These are phyloP conservation scores for Phaeosphaeriaceae sp. DNA, from an alignment of 2,329 filamentous ascomycete species.

Conservation along the genomic window DNA sequence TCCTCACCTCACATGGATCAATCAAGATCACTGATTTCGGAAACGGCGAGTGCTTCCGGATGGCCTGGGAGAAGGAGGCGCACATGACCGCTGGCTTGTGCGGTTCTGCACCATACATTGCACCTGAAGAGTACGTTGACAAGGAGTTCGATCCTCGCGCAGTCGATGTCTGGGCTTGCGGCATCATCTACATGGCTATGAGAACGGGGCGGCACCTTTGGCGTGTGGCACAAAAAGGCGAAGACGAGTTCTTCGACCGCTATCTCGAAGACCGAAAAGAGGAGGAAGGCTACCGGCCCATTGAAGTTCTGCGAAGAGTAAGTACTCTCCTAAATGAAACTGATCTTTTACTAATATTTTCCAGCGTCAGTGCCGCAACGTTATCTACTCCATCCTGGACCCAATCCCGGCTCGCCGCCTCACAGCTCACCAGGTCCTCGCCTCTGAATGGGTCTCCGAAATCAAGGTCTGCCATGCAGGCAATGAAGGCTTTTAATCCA, in stretches of 20 bases:
- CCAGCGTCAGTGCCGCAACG: slow-evolving; percentile 94
- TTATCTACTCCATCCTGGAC: slow-evolving; percentile 98
- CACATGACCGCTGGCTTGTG: slow-evolving; percentile 98
- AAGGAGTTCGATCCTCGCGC: slow-evolving; percentile 96
- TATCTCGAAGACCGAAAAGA: slow-evolving; percentile 93
- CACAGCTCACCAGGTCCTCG: slow-evolving; percentile 93
- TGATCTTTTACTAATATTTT: slow-evolving; percentile 20
- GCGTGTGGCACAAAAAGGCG: slow-evolving; percentile 95
- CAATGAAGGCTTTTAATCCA: slow-evolving; percentile 82
- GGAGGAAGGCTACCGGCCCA: slow-evolving; percentile 94
- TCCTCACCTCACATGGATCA: slow-evolving; percentile 88
- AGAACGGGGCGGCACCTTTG: slow-evolving; percentile 93
- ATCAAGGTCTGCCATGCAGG: slow-evolving; percentile 97
- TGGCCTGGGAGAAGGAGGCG: slow-evolving; percentile 98
- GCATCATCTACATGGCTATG: slow-evolving; percentile 99
- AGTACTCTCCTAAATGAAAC: slow-evolving; percentile 49
- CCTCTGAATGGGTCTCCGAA: slow-evolving; percentile 98
- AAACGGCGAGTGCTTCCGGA: slow-evolving; percentile 98
- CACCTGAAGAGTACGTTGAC: slow-evolving; percentile 93
- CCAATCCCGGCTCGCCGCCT: slow-evolving; percentile 92
- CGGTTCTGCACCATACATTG: slow-evolving; percentile 95
- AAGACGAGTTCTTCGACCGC: slow-evolving; percentile 95
- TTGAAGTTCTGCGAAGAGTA: slow-evolving; percentile 93
- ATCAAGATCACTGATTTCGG: slow-evolving; percentile 99
- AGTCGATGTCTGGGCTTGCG: slow-evolving; percentile 98